Evolutionary conservation across 495 filamentous ascomycete species (phyloP).

Genomic region (Daldinia childiae): DNA sequence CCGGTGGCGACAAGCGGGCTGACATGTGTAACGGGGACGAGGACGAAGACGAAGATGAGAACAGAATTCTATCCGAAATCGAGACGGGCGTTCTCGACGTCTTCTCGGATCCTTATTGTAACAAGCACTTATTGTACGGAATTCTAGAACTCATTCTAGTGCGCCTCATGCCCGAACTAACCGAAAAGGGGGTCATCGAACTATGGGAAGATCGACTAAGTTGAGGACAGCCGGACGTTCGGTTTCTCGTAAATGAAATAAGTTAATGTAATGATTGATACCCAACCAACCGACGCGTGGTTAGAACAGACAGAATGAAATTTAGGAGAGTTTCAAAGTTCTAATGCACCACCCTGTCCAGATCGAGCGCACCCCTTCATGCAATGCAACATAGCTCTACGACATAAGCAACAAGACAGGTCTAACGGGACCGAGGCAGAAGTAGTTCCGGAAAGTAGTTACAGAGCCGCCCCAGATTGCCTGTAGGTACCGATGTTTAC

Average conservation of each 20-base stretch:
- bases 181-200: constrained; percentile 74
- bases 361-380: constrained; percentile 36
- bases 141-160: constrained; percentile 81
- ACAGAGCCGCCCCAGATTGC: constrained; percentile 34
- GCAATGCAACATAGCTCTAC: constrained; percentile 39
- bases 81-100: constrained; percentile 71
- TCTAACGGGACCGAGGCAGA: constrained; percentile 29
- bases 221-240: constrained; percentile 44
- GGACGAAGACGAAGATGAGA: constrained; percentile 51
- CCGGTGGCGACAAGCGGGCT: constrained; percentile 39
- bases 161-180: constrained; percentile 83
- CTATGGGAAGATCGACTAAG: constrained; percentile 76
- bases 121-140: constrained; percentile 85
- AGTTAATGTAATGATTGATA: constrained; percentile 45
- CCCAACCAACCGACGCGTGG: constrained; percentile 30
- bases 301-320: constrained; percentile 27
- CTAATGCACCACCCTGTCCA: constrained; percentile 42
- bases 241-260: constrained; percentile 39
- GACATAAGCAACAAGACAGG: constrained; percentile 31
- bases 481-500: constrained; percentile 19
- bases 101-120: constrained; percentile 83
- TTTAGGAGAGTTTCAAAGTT: constrained; percentile 36
- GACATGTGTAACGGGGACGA: constrained; percentile 45
- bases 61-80: constrained; percentile 56
- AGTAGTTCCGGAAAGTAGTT: constrained; percentile 34